Evolutionary conservation across 2,329 filamentous ascomycete genomes (phyloP).

Genomic region (Colletotrichum endophyticum): DNA sequence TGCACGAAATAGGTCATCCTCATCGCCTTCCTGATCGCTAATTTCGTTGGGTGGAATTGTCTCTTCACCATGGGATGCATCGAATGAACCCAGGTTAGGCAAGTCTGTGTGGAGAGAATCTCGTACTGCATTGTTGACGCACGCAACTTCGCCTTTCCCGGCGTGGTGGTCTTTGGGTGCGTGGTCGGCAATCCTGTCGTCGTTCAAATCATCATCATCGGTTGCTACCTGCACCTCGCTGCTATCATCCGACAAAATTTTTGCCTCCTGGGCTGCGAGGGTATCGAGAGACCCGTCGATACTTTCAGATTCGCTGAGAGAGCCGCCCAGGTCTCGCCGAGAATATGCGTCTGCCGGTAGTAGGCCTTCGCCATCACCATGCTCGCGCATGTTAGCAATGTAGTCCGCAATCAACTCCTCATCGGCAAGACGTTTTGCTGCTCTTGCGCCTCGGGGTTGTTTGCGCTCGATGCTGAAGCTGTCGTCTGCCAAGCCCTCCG

Average conservation of each 20-base stretch:
- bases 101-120: neutral
- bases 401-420: slow-evolving; percentile 71
- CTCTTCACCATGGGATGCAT: neutral
- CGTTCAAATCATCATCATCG: neutral
- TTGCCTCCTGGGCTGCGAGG: neutral
- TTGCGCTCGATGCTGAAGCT: neutral
- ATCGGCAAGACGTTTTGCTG: slow-evolving; percentile 42
- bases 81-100: neutral
- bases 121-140: neutral
- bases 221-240: neutral
- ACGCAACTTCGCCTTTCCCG: neutral
- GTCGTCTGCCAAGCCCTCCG: too few species aligned
- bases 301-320: slow-evolving; percentile 20
- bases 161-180: neutral
- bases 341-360: slow-evolving; percentile 64
- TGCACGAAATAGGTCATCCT: slow-evolving; percentile 12
- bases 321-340: slow-evolving; percentile 28
- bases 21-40: neutral
- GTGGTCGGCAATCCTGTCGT: neutral
- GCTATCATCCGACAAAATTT: neutral
- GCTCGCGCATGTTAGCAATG: slow-evolving; percentile 67
- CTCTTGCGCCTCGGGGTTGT: neutral
- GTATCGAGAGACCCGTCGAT: slow-evolving; percentile 28
- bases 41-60: neutral
- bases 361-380: slow-evolving; percentile 63